phyloP scores from a whole-genome alignment of 2,329 filamentous ascomycete species.

The Colletotrichum sp. region DNA sequence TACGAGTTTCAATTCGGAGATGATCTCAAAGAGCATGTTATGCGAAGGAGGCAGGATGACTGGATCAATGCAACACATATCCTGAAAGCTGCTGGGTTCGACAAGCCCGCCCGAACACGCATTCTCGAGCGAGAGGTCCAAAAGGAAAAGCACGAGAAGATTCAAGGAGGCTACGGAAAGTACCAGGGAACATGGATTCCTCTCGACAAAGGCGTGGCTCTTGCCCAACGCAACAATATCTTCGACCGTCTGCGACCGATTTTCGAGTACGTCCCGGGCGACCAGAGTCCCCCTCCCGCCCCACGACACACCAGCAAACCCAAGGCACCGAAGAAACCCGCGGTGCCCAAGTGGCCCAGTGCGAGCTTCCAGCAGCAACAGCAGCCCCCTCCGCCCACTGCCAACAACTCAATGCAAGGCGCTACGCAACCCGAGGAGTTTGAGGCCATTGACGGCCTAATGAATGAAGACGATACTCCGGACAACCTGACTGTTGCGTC shows the following conservation, averaged over 20 bases:
- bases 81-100: slow-evolving; percentile 93
- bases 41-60: slow-evolving; percentile 90
- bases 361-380: slow-evolving; percentile 25
- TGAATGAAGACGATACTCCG: slow-evolving; percentile 80
- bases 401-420: slow-evolving; percentile 28
- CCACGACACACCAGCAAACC: slow-evolving; percentile 92
- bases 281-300: slow-evolving; percentile 88
- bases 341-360: slow-evolving; percentile 66
- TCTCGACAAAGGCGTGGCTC: slow-evolving; percentile 76
- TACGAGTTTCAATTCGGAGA: slow-evolving; percentile 89
- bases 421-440: slow-evolving; percentile 58
- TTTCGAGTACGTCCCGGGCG: slow-evolving; percentile 86
- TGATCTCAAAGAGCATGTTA: slow-evolving; percentile 85
- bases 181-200: slow-evolving; percentile 99
- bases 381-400: slow-evolving; percentile 8
- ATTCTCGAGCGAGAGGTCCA: slow-evolving; percentile 97
- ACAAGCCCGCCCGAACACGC: slow-evolving; percentile 93
- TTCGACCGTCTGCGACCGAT: slow-evolving; percentile 84
- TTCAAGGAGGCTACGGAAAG: slow-evolving; percentile 98
- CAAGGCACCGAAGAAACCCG: slow-evolving; percentile 73
- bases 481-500: slow-evolving; percentile 85
- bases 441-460: slow-evolving; percentile 65
- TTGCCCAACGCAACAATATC: slow-evolving; percentile 87
- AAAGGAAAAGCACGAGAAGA: slow-evolving; percentile 95
- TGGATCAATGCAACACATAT: slow-evolving; percentile 99